Conservation (phyloP, 192 early-diverging fungal species). For the Coemansia sp. region DNA sequence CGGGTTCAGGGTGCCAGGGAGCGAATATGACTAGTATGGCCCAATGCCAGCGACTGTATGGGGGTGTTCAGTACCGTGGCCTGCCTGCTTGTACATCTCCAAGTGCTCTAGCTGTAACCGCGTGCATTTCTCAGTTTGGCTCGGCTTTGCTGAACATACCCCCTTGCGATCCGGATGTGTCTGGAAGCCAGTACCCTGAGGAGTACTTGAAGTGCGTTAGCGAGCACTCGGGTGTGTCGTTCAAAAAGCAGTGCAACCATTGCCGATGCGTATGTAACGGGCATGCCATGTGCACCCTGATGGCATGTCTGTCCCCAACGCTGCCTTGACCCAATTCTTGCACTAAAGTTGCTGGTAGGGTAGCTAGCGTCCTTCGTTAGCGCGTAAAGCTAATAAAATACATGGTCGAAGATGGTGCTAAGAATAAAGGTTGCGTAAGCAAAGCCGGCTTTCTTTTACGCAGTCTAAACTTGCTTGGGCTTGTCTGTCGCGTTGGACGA, state of each 20-base stretch:
- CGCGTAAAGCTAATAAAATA: background rate
- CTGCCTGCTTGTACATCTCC: conserved; percentile 7
- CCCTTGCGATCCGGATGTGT: conserved; percentile 8
- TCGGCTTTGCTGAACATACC: background rate
- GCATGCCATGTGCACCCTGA: conserved; percentile 17
- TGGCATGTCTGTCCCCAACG: conserved; percentile 5
- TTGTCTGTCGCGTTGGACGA: conserved; percentile 6
- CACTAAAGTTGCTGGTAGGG: background rate
- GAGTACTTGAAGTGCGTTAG: conserved; percentile 17
- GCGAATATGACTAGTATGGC: conserved; percentile 7
- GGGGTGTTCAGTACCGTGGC: conserved; percentile 1
- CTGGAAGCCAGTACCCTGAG: conserved; percentile 12
- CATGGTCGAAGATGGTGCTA: background rate
- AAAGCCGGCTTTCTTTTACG: background rate
- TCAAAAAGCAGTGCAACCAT: conserved; percentile 17
- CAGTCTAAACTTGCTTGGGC: conserved; percentile 33
- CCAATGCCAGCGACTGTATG: conserved; percentile 29
- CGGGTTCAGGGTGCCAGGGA: conserved; percentile 9
- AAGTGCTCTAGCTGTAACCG: background rate
- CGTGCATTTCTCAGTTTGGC: conserved; percentile 4
- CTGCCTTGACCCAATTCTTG: background rate
- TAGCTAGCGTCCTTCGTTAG: background rate
- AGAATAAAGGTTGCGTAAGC: background rate
- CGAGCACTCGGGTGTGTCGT: conserved; percentile 13
- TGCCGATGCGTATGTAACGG: conserved; percentile 28